Conservation (phyloP, 441 rosid genomes). For the Gossypium schwendimanii region DNA sequence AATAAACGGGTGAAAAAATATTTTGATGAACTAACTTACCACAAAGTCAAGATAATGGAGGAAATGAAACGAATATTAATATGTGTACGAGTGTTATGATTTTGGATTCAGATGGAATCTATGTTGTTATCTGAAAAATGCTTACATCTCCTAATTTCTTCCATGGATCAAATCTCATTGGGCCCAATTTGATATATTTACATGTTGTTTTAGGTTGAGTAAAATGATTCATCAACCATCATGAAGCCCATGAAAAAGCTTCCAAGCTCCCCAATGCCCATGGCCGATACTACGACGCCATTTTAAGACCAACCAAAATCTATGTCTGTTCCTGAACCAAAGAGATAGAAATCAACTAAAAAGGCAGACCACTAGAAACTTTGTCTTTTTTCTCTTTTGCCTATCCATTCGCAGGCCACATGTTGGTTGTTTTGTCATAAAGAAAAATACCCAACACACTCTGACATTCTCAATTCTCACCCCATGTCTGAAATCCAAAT, state of each 20-base stretch:
- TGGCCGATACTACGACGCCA: not conserved
- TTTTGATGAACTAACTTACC: too few species aligned
- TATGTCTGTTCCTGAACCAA: not conserved
- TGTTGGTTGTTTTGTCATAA: not conserved
- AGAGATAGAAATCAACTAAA: not conserved
- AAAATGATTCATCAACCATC: not conserved
- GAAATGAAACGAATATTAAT: too few species aligned
- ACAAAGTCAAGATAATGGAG: too few species aligned
- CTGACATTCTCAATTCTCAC: slow-evolving; percentile 6
- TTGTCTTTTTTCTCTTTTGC: not conserved
- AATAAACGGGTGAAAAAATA: too few species aligned
- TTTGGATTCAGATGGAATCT: too few species aligned
- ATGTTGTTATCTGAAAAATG: too few species aligned
- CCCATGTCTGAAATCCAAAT: slow-evolving; percentile 8
- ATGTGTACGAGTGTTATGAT: too few species aligned
- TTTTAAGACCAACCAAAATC: not conserved
- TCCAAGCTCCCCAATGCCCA: not conserved
- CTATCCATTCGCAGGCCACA: not conserved
- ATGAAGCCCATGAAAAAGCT: not conserved
- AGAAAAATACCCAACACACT: slow-evolving; percentile 1
- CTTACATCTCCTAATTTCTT: too few species aligned
- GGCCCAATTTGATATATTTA: too few species aligned
- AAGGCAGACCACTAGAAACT: not conserved
- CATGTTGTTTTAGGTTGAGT: too few species aligned
- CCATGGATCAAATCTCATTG: too few species aligned